Conservation (phyloP, 1,284 basidiomycete species). For the Cryptococcus hybrid region DNA sequence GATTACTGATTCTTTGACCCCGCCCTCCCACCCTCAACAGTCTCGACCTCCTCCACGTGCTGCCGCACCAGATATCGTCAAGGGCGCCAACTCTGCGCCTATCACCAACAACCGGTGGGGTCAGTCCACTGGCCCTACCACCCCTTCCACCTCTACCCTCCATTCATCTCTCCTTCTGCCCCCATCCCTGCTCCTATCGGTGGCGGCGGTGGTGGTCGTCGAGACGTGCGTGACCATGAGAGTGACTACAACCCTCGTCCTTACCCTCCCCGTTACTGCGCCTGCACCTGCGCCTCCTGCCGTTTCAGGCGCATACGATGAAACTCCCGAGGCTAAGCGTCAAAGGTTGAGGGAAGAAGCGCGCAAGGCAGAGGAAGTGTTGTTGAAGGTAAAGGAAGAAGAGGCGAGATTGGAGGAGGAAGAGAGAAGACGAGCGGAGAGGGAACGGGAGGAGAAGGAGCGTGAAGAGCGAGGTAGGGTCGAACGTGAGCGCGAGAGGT, state of each 20-base stretch:
- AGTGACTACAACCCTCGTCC: not conserved
- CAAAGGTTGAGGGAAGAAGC: conserved; percentile 18
- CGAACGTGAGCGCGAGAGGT: not conserved
- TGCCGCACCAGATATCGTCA: not conserved
- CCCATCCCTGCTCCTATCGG: not conserved
- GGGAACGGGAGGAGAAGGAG: not conserved
- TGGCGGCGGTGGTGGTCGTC: not conserved
- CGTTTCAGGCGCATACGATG: not conserved
- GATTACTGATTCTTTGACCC: not conserved
- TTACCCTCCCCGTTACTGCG: not conserved
- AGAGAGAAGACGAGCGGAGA: conserved; percentile 2
- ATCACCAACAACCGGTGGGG: conserved; percentile 6
- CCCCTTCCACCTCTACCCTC: not conserved
- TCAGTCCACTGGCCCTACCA: not conserved
- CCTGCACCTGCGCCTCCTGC: not conserved
- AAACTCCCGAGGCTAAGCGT: conserved; percentile 10
- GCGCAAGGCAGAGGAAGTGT: conserved; percentile 5
- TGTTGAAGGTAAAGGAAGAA: conserved; percentile 11
- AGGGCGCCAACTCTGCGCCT: conserved; percentile 4
- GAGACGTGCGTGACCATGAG: not conserved
- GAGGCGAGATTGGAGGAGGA: not conserved
- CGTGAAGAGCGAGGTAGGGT: not conserved
- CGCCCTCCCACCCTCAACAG: not conserved
- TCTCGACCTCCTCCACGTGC: not conserved
- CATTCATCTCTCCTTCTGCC: not conserved